These are phyloP conservation scores for Mycosphaerella sp. DNA, from an alignment of 2,329 filamentous ascomycete genomes.

Conservation along the genomic window DNA sequence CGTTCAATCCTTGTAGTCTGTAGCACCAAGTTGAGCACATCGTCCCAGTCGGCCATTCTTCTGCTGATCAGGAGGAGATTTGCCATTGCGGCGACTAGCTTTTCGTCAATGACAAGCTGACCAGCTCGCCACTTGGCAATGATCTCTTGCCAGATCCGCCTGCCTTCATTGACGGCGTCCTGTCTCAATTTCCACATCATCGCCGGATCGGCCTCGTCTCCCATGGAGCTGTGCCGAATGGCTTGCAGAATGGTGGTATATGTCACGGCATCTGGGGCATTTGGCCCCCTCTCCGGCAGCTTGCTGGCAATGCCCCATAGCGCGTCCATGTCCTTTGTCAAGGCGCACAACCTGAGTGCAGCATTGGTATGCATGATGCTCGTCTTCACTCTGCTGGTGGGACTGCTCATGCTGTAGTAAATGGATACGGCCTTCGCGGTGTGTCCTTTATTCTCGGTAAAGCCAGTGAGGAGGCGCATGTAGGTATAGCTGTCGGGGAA, in stretches of 20 bases:
- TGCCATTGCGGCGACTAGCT: conserved; percentile 74
- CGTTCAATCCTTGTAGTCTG: conserved; percentile 73
- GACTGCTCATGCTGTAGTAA: conserved; percentile 66
- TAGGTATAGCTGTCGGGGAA: conserved; percentile 76
- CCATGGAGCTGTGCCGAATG: conserved; percentile 47
- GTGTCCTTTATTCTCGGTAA: conserved; percentile 53
- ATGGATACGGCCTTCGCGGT: conserved; percentile 64
- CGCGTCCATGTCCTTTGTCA: conserved; percentile 67
- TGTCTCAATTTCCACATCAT: conserved; percentile 28
- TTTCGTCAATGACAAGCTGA: conserved; percentile 66
- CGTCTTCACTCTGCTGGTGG: conserved; percentile 58
- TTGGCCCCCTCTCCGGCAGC: conserved; percentile 57
- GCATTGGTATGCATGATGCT: conserved; percentile 83
- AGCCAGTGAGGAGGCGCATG: conserved; percentile 72
- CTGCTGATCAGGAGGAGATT: conserved; percentile 62
- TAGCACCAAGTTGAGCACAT: conserved; percentile 68
- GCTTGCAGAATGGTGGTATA: conserved; percentile 80
- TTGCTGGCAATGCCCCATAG: conserved; percentile 71
- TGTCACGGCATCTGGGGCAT: conserved; percentile 62
- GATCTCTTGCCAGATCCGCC: conserved; percentile 74
- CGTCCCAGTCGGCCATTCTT: conserved; percentile 56
- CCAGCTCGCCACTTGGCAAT: conserved; percentile 68
- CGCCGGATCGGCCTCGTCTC: conserved; percentile 15
- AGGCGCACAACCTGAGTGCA: conserved; percentile 72
- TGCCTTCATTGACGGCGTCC: conserved; percentile 57